Evolutionary conservation across 2,329 filamentous ascomycete genomes (phyloP).

Genomic region (Neonectria faginata): DNA sequence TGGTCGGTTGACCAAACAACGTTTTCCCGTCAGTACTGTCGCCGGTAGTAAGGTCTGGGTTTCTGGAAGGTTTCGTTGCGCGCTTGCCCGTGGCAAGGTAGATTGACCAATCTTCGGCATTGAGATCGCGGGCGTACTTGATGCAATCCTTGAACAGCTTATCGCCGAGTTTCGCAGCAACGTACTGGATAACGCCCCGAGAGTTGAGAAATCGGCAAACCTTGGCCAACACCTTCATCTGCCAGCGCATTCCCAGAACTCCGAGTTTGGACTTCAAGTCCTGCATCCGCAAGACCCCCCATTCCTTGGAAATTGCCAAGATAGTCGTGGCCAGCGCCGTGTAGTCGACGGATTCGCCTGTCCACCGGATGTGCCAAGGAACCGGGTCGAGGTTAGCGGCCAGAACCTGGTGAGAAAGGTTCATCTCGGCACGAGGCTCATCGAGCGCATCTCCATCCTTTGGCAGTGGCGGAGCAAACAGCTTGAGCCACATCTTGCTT

Average conservation of each 20-base stretch:
- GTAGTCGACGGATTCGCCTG: conserved; percentile 68
- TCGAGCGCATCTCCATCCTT: conserved; percentile 48
- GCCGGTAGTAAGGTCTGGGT: conserved; percentile 35
- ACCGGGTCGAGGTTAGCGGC: conserved; percentile 64
- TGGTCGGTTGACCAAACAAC: conserved; percentile 38
- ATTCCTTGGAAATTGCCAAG: conserved; percentile 67
- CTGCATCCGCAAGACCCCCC: conserved; percentile 67
- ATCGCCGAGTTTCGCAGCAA: conserved; percentile 65
- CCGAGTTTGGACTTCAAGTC: conserved; percentile 70
- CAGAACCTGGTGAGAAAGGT: conserved; percentile 54
- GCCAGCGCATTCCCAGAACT: conserved; percentile 64
- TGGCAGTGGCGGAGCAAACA: conserved; percentile 62
- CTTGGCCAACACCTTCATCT: conserved; percentile 71
- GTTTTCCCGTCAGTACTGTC: conserved; percentile 44
- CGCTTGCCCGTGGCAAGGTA: conserved; percentile 64
- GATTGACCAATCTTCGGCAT: conserved; percentile 66
- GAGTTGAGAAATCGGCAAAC: conserved; percentile 68
- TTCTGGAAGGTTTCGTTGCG: conserved; percentile 44
- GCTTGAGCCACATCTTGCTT: conserved; percentile 71
- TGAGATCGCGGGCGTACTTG: conserved; percentile 68
- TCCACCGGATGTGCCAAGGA: conserved; percentile 68
- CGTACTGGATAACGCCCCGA: conserved; percentile 66
- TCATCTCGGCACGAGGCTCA: conserved; percentile 50
- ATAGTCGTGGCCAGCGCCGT: conserved; percentile 68
- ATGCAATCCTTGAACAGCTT: conserved; percentile 72